Evolutionary conservation across 2,329 filamentous ascomycete genomes (phyloP), one percentile per base, ranked within the genome.

Genomic region (Dactylellina leptospora): DNA sequence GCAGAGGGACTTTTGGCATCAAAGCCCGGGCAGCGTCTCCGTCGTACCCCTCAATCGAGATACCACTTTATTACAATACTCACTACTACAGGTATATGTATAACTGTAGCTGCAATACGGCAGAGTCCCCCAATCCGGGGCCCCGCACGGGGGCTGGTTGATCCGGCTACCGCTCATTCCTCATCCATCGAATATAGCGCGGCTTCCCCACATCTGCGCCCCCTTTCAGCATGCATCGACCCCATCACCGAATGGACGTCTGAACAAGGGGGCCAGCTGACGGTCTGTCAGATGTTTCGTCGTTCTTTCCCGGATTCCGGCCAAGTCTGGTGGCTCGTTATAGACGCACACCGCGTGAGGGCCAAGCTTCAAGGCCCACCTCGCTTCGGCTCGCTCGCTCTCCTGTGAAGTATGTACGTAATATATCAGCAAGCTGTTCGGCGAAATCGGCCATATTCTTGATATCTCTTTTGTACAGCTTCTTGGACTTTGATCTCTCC

Each of bases 61-160:
- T 44, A 55, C 30, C 18, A 63, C 33, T 48, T 13, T 22, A n/a
- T n/a, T n/a, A n/a, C n/a, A n/a, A n/a, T n/a, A n/a, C n/a, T n/a
- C n/a, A n/a, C n/a, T n/a, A n/a, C n/a, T n/a, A n/a, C n/a, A n/a
- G n/a, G n/a, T n/a, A n/a, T n/a, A n/a, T n/a, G n/a, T n/a, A n/a
- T n/a, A n/a, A n/a, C n/a, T n/a, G n/a, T n/a, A n/a, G n/a, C n/a
- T n/a, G n/a, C n/a, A n/a, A n/a, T n/a, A n/a, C n/a, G n/a, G n/a
- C n/a, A n/a, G n/a, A n/a, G n/a, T n/a, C n/a, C n/a, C n/a, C n/a
- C n/a, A n/a, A 68, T 60, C 62, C 50, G 62, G 62, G 62, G 62
- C 62, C 62, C 64, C 64, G 64, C 64, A 70, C 64, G 63, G 55
- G 45, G 13, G 27, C 42, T 51, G 53, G 53, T 27, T 27, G 22